Conservation (phyloP, 139 green algal genomes). For the Trebouxia sp. region DNA sequence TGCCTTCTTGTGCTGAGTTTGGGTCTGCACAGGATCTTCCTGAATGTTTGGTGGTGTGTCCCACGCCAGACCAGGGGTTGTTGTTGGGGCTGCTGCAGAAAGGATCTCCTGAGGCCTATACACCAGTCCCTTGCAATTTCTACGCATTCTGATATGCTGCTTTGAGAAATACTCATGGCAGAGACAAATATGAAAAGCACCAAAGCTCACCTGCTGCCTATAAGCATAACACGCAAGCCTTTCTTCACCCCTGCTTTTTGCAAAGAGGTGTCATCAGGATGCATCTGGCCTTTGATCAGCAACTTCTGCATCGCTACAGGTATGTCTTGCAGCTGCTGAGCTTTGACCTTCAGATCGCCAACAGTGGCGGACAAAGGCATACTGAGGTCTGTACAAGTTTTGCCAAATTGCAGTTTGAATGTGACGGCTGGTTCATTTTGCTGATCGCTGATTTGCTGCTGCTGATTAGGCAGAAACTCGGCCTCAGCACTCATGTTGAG, state of each 20-base stretch:
- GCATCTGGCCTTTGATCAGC: neutral
- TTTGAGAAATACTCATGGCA: no score
- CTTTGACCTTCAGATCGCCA: neutral
- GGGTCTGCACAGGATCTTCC: constrained; percentile 3
- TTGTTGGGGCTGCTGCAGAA: neutral
- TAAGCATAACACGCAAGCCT: constrained; percentile 18
- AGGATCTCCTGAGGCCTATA: constrained; percentile 3
- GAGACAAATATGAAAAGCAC: no score
- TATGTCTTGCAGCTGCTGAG: neutral
- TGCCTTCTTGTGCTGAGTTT: constrained; percentile 19
- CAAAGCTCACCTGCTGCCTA: constrained; percentile 5
- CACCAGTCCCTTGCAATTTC: no score
- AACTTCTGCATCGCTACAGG: constrained; percentile 5
- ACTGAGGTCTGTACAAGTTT: neutral
- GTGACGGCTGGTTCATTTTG: neutral
- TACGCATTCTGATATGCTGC: no score
- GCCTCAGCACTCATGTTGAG: no score
- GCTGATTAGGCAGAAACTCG: no score
- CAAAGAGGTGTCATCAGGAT: neutral
- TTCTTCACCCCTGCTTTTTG: neutral
- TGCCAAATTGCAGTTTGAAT: constrained; percentile 8
- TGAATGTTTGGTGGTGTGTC: neutral
- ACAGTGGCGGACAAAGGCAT: constrained; percentile 6
- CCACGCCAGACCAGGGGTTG: neutral
- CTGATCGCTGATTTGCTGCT: neutral